phyloP scores from a whole-genome alignment of 106 monocot genomes.

The Apostasia shenzhenica region DNA sequence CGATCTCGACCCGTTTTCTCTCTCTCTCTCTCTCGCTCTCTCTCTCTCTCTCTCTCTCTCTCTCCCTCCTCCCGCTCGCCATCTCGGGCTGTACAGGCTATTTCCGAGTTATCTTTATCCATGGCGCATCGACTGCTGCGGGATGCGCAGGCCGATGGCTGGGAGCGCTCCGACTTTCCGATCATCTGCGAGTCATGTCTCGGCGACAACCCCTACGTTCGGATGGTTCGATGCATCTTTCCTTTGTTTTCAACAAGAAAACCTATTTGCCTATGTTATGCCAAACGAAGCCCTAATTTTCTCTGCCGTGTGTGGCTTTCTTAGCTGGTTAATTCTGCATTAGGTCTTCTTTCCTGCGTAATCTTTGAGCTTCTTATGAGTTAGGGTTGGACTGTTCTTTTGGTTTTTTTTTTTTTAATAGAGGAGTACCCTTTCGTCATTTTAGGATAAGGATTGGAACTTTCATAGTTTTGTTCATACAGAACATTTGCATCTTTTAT shows the following conservation, averaged over 20 bases:
- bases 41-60: background rate
- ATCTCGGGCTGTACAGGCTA: too few species aligned
- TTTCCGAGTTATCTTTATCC: background rate
- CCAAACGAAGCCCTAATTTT: background rate
- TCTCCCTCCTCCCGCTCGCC: too few species aligned
- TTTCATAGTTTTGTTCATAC: too few species aligned
- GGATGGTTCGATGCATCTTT: conserved; percentile 33
- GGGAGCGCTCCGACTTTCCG: conserved; percentile 77
- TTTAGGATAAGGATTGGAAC: too few species aligned
- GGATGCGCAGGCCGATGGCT: conserved; percentile 68
- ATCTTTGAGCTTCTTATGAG: background rate
- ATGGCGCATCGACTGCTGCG: conserved; percentile 69
- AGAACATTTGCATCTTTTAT: too few species aligned
- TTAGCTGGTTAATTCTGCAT: background rate
- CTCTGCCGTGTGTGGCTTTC: background rate
- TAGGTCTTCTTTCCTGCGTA: background rate
- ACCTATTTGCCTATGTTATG: too few species aligned
- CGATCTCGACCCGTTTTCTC: background rate
- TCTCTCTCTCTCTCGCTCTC: too few species aligned
- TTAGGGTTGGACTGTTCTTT: background rate
- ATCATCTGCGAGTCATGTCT: conserved; percentile 78
- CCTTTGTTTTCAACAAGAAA: background rate
- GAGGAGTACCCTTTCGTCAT: too few species aligned
- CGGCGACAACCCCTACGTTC: conserved; percentile 69
- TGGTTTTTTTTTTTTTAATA: too few species aligned